These are phyloP conservation scores for Saccharomycopsis hybrid DNA, from an alignment of 1,139 yeast genomes.

Conservation along the genomic window DNA sequence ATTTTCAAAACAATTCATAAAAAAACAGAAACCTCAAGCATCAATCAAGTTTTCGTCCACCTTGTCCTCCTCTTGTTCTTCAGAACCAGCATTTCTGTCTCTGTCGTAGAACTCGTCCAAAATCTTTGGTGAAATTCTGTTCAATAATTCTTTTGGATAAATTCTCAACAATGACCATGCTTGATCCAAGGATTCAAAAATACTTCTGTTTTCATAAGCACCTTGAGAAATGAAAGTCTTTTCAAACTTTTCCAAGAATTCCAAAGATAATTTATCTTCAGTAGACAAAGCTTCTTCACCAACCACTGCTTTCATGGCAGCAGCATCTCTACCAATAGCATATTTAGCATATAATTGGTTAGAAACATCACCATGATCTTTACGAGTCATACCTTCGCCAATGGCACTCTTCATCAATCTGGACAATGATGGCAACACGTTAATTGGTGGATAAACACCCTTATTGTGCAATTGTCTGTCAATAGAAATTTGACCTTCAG, in stretches of 20 bases:
- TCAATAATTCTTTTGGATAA: slow-evolving; percentile 97
- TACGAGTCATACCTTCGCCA: slow-evolving; percentile 99
- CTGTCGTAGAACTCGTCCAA: slow-evolving; percentile 92
- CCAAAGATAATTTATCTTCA: slow-evolving; percentile 94
- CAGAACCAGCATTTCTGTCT: slow-evolving; percentile 34
- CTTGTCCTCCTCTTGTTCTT: slow-evolving; percentile 28
- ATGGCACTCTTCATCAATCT: slow-evolving; percentile 99
- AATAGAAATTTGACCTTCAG: slow-evolving; percentile 96
- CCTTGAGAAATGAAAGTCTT: slow-evolving; percentile 93
- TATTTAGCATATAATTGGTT: slow-evolving; percentile 98
- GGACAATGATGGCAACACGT: slow-evolving; percentile 92
- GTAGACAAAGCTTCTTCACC: slow-evolving; percentile 99
- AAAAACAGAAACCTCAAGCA: no score
- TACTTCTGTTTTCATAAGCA: slow-evolving; percentile 89
- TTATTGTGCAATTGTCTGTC: slow-evolving; percentile 95
- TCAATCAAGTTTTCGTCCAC: slow-evolving; percentile 42
- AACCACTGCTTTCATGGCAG: slow-evolving; percentile 99
- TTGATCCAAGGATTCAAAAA: slow-evolving; percentile 91
- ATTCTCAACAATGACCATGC: slow-evolving; percentile 98
- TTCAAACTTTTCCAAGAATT: slow-evolving; percentile 95
- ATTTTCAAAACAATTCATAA: no score
- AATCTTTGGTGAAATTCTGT: slow-evolving; percentile 97
- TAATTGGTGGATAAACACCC: slow-evolving; percentile 98
- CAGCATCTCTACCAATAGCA: slow-evolving; percentile 99
- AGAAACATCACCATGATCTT: slow-evolving; percentile 98